Conservation (phyloP, 2,329 filamentous ascomycete species). For the Shiraia sp. region DNA sequence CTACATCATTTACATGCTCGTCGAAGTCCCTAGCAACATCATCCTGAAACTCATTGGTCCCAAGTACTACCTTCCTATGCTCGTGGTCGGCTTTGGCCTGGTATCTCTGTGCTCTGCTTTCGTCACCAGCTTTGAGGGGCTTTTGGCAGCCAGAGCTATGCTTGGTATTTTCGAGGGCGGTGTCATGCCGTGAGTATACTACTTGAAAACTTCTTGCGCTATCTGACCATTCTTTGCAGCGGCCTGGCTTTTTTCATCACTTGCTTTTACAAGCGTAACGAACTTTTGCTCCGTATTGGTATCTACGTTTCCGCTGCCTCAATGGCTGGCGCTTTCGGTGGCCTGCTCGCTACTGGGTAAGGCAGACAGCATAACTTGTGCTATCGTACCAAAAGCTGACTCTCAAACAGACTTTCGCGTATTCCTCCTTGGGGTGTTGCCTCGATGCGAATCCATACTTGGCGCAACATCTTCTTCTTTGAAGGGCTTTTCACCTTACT, state of each 20-base stretch:
- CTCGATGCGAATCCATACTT: conserved; percentile 50
- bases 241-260: conserved; percentile 61
- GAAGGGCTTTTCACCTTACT: conserved; percentile 61
- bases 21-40: conserved; percentile 62
- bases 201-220: background rate
- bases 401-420: conserved; percentile 28
- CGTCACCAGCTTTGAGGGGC: conserved; percentile 52
- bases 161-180: conserved; percentile 62
- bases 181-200: conserved; percentile 53
- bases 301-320: conserved; percentile 61
- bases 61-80: conserved; percentile 57
- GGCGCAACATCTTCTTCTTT: conserved; percentile 63
- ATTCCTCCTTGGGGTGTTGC: conserved; percentile 58
- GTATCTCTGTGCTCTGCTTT: conserved; percentile 61
- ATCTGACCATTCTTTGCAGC: conserved; percentile 16
- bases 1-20: conserved; percentile 60
- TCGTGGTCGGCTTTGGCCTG: conserved; percentile 60
- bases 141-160: conserved; percentile 54
- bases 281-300: conserved; percentile 60
- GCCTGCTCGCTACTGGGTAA: conserved; percentile 59
- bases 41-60: conserved; percentile 59
- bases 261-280: conserved; percentile 60
- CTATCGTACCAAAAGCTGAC: conserved; percentile 1
- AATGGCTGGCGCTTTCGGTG: conserved; percentile 62
- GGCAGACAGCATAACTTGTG: too few species aligned